Conservation (phyloP, 805 yeast genomes). For the Suhomyces emberorum region DNA sequence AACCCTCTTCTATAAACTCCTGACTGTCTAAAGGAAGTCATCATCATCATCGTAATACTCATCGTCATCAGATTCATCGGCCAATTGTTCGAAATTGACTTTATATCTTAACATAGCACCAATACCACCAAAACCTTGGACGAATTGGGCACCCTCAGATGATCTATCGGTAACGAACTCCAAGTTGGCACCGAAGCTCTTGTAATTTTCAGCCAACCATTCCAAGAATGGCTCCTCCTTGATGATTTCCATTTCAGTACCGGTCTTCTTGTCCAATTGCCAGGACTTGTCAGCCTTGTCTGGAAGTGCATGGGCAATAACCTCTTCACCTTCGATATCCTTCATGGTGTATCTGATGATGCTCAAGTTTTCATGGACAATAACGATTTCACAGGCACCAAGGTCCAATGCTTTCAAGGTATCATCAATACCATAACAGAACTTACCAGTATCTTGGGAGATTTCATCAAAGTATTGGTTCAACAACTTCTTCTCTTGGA, state of each 20-base stretch:
- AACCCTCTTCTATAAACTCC: no score
- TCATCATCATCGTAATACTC: slow-evolving; percentile 78
- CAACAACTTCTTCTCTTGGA: slow-evolving; percentile 95
- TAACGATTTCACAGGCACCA: slow-evolving; percentile 91
- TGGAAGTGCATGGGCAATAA: slow-evolving; percentile 70
- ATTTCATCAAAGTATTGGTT: slow-evolving; percentile 94
- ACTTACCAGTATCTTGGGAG: slow-evolving; percentile 94
- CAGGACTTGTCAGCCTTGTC: slow-evolving; percentile 70
- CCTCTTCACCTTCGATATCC: slow-evolving; percentile 76
- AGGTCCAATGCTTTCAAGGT: slow-evolving; percentile 93
- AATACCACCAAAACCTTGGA: slow-evolving; percentile 97
- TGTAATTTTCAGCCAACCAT: slow-evolving; percentile 98
- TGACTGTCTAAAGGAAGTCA: slow-evolving; percentile 31
- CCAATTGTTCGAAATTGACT: slow-evolving; percentile 94
- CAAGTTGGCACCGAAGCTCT: slow-evolving; percentile 87
- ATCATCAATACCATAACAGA: slow-evolving; percentile 96
- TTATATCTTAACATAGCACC: slow-evolving; percentile 96
- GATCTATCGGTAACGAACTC: slow-evolving; percentile 97
- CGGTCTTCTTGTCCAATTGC: slow-evolving; percentile 78
- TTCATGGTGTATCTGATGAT: slow-evolving; percentile 79
- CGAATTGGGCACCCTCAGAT: slow-evolving; percentile 98
- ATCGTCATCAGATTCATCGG: slow-evolving; percentile 79
- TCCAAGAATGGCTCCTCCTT: slow-evolving; percentile 85
- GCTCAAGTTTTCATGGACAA: slow-evolving; percentile 90
- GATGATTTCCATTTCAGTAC: slow-evolving; percentile 86